Conservation (phyloP, 148 eudicot genomes). For the Heliamphora exappendiculata region DNA sequence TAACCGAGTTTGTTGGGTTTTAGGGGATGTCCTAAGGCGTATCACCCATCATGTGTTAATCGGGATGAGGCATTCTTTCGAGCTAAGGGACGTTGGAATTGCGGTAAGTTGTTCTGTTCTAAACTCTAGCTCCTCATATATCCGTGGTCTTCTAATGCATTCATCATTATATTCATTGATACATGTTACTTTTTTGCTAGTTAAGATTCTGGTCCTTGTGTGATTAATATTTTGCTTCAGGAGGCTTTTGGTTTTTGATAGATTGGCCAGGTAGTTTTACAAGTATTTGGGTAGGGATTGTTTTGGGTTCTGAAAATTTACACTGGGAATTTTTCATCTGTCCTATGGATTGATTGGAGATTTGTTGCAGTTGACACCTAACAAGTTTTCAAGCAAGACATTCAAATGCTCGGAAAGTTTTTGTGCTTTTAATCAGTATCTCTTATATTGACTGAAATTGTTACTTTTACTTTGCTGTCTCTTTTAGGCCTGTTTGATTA, state of each 20-base stretch:
- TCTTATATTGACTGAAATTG: neutral
- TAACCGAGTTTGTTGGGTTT: conserved; percentile 16
- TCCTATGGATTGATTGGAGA: neutral
- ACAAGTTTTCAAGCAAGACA: neutral
- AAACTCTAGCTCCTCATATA: neutral
- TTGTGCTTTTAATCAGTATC: neutral
- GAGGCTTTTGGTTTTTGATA: neutral
- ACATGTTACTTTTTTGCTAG: neutral
- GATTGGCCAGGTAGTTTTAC: neutral
- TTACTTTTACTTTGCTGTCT: neutral
- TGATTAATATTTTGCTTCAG: neutral
- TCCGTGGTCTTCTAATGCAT: neutral
- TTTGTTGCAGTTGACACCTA: neutral
- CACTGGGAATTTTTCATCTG: neutral
- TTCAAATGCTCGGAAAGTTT: neutral
- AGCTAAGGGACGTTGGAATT: conserved; percentile 83
- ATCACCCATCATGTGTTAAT: conserved; percentile 89
- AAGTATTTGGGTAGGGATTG: neutral
- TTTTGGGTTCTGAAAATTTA: neutral
- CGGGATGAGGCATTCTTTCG: conserved; percentile 77
- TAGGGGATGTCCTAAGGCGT: conserved; percentile 92
- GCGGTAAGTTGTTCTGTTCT: conserved; percentile 47
- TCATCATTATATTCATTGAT: neutral
- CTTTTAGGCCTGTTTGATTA: too few relatives aligned
- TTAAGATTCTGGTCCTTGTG: neutral